Evolutionary conservation across 2,329 filamentous ascomycete species (phyloP).

Genomic region (Fonsecaea nubica): DNA sequence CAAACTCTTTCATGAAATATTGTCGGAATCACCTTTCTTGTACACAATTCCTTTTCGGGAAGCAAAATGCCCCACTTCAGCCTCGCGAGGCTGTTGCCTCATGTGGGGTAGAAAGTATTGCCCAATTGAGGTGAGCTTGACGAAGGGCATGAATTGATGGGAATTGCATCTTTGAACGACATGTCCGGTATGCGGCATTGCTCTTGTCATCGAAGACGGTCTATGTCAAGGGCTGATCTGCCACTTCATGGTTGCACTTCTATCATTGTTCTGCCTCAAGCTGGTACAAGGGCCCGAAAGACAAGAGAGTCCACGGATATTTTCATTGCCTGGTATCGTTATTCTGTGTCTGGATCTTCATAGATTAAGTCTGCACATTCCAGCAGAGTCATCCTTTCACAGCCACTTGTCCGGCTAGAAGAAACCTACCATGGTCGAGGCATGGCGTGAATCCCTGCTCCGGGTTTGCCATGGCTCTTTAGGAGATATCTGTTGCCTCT

Average conservation of each 20-base stretch:
- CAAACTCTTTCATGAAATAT: not conserved
- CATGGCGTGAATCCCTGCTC: too few species aligned
- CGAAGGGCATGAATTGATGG: not conserved
- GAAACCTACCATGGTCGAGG: too few species aligned
- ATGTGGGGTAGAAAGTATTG: conserved; percentile 20
- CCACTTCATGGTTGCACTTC: not conserved
- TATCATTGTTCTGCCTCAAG: not conserved
- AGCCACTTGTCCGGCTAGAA: not conserved
- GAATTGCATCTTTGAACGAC: not conserved
- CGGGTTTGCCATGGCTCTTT: too few species aligned
- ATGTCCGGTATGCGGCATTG: not conserved
- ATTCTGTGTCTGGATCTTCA: not conserved
- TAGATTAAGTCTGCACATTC: not conserved
- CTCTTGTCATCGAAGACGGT: not conserved
- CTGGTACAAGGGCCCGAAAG: not conserved
- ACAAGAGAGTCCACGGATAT: not conserved
- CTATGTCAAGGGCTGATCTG: not conserved
- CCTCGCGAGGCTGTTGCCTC: conserved; percentile 2
- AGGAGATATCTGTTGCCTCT: too few species aligned
- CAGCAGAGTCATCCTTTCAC: not conserved
- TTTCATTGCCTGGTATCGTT: not conserved
- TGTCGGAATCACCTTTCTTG: not conserved
- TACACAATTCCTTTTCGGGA: not conserved
- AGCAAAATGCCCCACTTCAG: conserved; percentile 17
- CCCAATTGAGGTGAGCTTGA: not conserved